phyloP scores from a whole-genome alignment of 2,329 filamentous ascomycete species.

The Aspergillus cejpii region DNA sequence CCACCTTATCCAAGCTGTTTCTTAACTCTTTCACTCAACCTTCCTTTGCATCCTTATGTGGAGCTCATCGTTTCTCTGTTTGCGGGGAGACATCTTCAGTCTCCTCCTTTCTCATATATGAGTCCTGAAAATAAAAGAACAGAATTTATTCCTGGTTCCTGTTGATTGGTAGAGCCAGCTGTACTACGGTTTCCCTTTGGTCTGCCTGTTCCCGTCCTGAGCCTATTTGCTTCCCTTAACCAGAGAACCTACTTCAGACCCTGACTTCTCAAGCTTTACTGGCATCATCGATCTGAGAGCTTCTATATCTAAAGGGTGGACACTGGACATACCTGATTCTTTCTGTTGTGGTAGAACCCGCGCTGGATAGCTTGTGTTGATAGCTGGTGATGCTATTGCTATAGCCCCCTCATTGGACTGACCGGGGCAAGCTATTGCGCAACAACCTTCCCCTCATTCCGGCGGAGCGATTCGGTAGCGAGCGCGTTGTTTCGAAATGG shows the following conservation, averaged over 20 bases:
- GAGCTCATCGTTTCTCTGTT: background rate
- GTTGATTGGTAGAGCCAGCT: background rate
- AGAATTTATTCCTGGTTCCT: background rate
- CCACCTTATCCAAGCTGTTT: background rate
- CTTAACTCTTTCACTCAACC: background rate
- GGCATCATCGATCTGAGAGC: too few species aligned
- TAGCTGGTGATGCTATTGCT: background rate
- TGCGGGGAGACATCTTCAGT: background rate
- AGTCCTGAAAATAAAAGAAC: constrained; percentile 31
- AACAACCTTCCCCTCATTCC: too few species aligned
- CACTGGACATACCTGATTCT: too few species aligned
- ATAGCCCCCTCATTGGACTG: background rate
- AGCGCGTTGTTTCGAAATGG: constrained; percentile 7
- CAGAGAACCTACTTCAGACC: too few species aligned
- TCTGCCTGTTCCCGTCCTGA: background rate
- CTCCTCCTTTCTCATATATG: background rate
- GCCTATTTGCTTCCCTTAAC: background rate
- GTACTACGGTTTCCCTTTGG: background rate
- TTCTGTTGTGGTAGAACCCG: too few species aligned
- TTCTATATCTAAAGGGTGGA: too few species aligned
- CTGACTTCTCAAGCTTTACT: too few species aligned
- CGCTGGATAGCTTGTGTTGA: background rate
- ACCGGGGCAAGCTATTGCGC: background rate
- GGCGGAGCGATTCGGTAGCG: background rate
- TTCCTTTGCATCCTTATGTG: background rate